Evolutionary conservation across 306 rosid genomes (phyloP).

Genomic region (Betula pendula): DNA sequence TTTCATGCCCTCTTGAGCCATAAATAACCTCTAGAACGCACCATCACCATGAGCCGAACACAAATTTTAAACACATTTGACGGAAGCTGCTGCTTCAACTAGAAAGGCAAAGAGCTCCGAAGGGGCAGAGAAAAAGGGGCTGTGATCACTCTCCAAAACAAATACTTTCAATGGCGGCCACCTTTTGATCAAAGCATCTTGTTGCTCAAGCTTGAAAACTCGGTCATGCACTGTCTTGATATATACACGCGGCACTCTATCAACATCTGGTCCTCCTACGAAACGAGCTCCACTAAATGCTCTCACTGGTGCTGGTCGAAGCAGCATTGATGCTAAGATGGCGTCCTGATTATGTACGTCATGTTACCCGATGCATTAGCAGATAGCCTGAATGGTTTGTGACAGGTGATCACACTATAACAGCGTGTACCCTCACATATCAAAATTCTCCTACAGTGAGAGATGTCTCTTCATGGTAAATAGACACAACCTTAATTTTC

Average conservation of each 20-base stretch:
- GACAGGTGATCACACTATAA: no score
- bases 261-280: neutral
- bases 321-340: slow-evolving; percentile 31
- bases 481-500: no score
- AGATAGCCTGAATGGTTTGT: no score
- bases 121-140: slow-evolving; percentile 35
- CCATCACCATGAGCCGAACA: no score
- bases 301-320: slow-evolving; percentile 32
- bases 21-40: no score
- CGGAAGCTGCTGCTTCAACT: slow-evolving; percentile 12
- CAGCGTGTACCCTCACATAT: no score
- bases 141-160: slow-evolving; percentile 29
- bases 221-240: slow-evolving; percentile 34
- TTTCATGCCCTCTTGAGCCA: no score
- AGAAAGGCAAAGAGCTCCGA: slow-evolving; percentile 17
- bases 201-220: slow-evolving; percentile 15
- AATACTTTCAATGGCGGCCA: slow-evolving; percentile 40
- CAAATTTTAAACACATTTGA: neutral
- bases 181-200: slow-evolving; percentile 36
- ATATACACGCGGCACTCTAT: slow-evolving; percentile 28
- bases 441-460: no score
- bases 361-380: no score
- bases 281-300: slow-evolving; percentile 13
- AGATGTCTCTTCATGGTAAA: no score
- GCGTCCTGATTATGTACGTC: slow-evolving; percentile 21